Evolutionary conservation across 2,329 filamentous ascomycete genomes (phyloP).

Genomic region (Alternaria novae-zelandiae): DNA sequence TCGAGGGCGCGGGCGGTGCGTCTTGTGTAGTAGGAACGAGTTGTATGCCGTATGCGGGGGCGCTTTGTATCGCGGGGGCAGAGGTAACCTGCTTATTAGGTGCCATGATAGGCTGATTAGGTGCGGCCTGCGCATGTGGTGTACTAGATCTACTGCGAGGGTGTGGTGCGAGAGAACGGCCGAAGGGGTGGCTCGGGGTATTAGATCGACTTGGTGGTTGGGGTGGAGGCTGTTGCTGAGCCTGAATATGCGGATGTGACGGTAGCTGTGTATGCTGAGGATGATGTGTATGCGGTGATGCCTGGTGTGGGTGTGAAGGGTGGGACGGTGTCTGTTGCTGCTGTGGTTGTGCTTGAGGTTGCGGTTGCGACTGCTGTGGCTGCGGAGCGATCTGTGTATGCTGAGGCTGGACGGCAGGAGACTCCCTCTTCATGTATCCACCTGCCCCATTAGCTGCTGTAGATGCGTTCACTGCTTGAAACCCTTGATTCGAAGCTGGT

Average conservation of each 20-base stretch:
- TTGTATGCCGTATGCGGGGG: constrained; percentile 25
- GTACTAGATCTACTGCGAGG: constrained; percentile 39
- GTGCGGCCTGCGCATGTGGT: constrained; percentile 30
- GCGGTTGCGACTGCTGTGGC: constrained; percentile 16
- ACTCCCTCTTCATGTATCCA: constrained; percentile 25
- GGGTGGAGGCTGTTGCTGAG: constrained; percentile 24
- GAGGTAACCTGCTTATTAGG: constrained; percentile 15
- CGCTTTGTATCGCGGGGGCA: constrained; percentile 21
- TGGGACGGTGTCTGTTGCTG: constrained; percentile 11
- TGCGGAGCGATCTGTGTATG: constrained; percentile 30
- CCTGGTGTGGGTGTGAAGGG: constrained; percentile 12
- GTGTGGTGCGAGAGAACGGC: constrained; percentile 34
- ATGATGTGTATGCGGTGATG: constrained; percentile 11
- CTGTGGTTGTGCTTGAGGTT: constrained; percentile 9
- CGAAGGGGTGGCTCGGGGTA: constrained; percentile 28
- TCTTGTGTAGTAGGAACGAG: constrained; percentile 21
- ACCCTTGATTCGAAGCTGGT: constrained; percentile 12
- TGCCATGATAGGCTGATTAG: constrained; percentile 21
- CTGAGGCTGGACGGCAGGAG: constrained; percentile 25
- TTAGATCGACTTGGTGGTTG: constrained; percentile 32
- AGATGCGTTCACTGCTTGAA: constrained; percentile 20
- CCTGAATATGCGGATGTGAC: constrained; percentile 21
- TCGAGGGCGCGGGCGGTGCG: constrained; percentile 11
- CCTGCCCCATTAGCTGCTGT: constrained; percentile 21
- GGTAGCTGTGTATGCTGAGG: constrained; percentile 16